Conservation (phyloP, 2,329 filamentous ascomycete species). For the Pleomassaria siparia region DNA sequence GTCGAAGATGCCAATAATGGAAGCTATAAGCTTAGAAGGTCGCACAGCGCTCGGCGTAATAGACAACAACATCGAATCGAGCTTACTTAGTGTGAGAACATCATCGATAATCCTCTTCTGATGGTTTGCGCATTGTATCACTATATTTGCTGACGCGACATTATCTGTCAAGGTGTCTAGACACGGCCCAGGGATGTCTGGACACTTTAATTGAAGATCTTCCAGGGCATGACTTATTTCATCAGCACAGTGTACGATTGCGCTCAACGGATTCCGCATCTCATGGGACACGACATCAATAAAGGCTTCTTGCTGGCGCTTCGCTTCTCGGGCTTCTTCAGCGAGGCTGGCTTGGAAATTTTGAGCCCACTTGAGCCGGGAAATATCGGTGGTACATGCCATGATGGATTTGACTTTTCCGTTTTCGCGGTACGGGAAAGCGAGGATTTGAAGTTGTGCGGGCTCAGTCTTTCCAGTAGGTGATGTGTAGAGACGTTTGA, state of each 20-base stretch:
- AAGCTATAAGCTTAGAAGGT: constrained; percentile 37
- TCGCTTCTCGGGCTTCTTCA: constrained; percentile 42
- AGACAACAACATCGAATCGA: constrained; percentile 48
- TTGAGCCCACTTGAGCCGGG: constrained; percentile 42
- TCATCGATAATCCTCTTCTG: constrained; percentile 54
- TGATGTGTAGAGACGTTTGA: constrained; percentile 34
- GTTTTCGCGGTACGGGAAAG: constrained; percentile 37
- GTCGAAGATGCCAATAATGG: constrained; percentile 43
- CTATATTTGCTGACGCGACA: constrained; percentile 43
- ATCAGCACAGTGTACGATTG: constrained; percentile 50
- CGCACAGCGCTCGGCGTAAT: constrained; percentile 46
- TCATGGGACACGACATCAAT: constrained; percentile 47
- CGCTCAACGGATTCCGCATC: constrained; percentile 49
- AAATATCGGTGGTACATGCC: constrained; percentile 44
- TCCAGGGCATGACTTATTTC: constrained; percentile 43
- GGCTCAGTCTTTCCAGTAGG: constrained; percentile 34
- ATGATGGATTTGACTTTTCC: constrained; percentile 37
- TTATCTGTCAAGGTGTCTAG: constrained; percentile 32
- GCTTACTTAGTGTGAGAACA: constrained; percentile 48
- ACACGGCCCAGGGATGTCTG: constrained; percentile 25
- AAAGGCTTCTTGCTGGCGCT: constrained; percentile 43
- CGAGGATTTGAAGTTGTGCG: constrained; percentile 34
- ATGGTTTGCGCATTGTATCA: constrained; percentile 50
- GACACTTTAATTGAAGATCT: constrained; percentile 23
- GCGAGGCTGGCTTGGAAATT: constrained; percentile 41